phyloP scores from a whole-genome alignment of 495 filamentous ascomycete genomes.

The Neurospora pannonica region DNA sequence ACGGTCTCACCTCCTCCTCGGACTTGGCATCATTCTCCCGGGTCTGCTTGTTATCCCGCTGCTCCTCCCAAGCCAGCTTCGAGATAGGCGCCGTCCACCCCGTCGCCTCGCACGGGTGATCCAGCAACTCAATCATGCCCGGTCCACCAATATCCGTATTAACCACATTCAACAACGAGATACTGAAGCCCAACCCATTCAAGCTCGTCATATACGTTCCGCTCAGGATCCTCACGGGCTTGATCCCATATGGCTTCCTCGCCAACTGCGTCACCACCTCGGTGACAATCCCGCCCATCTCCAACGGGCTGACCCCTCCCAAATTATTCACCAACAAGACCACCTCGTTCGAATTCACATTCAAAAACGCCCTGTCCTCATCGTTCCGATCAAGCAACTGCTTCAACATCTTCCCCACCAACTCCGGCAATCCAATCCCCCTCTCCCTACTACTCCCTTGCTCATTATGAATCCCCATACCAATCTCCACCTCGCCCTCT shows the following conservation, averaged over 20 bases:
- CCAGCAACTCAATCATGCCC: constrained; percentile 78
- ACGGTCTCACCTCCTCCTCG: constrained; percentile 46
- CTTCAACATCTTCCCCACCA: constrained; percentile 69
- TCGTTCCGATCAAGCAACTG: constrained; percentile 75
- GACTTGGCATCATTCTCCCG: constrained; percentile 29
- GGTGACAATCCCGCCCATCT: constrained; percentile 80
- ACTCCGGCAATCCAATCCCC: constrained; percentile 51
- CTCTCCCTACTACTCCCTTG: constrained; percentile 64
- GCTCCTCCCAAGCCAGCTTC: constrained; percentile 49
- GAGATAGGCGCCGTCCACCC: constrained; percentile 74
- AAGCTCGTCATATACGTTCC: constrained; percentile 79
- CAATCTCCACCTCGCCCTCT: constrained; percentile 75
- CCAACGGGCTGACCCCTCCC: constrained; percentile 81
- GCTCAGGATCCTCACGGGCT: constrained; percentile 56
- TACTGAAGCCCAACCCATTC: constrained; percentile 87
- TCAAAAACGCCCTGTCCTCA: constrained; percentile 70
- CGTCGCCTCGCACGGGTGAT: constrained; percentile 72
- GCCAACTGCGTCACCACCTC: constrained; percentile 73
- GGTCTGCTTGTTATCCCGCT: constrained; percentile 28
- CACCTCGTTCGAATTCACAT: constrained; percentile 51
- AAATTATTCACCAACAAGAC: constrained; percentile 89
- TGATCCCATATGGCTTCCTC: constrained; percentile 53
- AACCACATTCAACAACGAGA: constrained; percentile 69
- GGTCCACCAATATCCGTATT: constrained; percentile 73
- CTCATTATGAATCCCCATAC: constrained; percentile 99